Conservation (phyloP, 441 rosid species). For the Erysimum pusillum region DNA sequence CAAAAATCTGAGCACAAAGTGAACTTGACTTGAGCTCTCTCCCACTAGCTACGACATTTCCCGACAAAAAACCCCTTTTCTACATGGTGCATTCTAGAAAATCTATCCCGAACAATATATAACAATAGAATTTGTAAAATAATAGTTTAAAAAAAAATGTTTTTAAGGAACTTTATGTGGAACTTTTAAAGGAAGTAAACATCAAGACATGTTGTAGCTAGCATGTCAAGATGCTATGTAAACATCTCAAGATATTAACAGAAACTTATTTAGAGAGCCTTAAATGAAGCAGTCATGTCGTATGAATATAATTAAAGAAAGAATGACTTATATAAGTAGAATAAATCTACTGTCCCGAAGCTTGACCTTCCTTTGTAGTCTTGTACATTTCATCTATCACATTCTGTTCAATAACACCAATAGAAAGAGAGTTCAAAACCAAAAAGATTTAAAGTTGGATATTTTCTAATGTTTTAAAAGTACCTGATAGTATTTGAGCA, state of each 20-base stretch:
- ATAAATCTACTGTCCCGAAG: slow-evolving; percentile 36
- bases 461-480: not conserved
- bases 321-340: slow-evolving; percentile 3
- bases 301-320: slow-evolving; percentile 14
- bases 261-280: slow-evolving; percentile 20
- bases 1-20: too few relatives aligned
- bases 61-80: too few relatives aligned
- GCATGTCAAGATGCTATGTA: slow-evolving; percentile 19
- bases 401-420: slow-evolving; percentile 51
- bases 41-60: too few relatives aligned
- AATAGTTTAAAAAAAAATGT: too few relatives aligned
- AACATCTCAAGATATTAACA: slow-evolving; percentile 26
- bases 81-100: too few relatives aligned
- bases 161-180: not conserved
- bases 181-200: not conserved
- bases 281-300: slow-evolving; percentile 2
- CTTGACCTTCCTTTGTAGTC: slow-evolving; percentile 56
- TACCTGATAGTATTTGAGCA: slow-evolving; percentile 90
- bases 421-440: not conserved
- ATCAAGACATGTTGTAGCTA: slow-evolving; percentile 11
- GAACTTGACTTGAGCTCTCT: too few relatives aligned
- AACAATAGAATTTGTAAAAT: too few relatives aligned
- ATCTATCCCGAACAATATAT: too few relatives aligned
- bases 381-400: slow-evolving; percentile 80
- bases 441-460: not conserved